phyloP scores from a whole-genome alignment of 192 early-diverging fungal species.

The Coemansia sp. region DNA sequence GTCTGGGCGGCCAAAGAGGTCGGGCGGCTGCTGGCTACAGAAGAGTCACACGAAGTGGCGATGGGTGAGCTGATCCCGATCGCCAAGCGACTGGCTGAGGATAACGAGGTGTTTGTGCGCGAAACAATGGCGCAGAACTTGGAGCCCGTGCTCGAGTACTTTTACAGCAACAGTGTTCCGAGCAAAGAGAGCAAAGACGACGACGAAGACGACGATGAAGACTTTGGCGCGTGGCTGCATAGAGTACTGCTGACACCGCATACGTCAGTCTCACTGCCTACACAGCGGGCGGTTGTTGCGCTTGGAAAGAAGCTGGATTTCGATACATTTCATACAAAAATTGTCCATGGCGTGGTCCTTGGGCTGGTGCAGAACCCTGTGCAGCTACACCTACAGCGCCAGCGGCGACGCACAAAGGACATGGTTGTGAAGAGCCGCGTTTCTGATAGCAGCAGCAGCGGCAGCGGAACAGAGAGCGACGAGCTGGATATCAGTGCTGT shows the following conservation, averaged over 20 bases:
- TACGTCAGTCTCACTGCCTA: constrained; percentile 40
- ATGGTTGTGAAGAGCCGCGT: constrained; percentile 40
- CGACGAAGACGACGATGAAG: constrained; percentile 1
- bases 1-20: constrained; percentile 54
- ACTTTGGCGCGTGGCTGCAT: constrained; percentile 53
- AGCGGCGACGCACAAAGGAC: constrained; percentile 37
- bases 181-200: background rate
- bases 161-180: constrained; percentile 10
- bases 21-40: constrained; percentile 17
- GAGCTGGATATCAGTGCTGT: background rate
- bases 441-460: background rate
- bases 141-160: constrained; percentile 37
- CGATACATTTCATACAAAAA: constrained; percentile 49
- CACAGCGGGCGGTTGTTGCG: constrained; percentile 42
- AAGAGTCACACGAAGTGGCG: constrained; percentile 12
- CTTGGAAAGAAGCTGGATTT: constrained; percentile 42
- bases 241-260: constrained; percentile 49
- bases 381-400: constrained; percentile 31
- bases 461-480: background rate
- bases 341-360: constrained; percentile 50
- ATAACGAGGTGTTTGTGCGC: constrained; percentile 52
- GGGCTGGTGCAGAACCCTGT: constrained; percentile 40
- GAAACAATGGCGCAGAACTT: constrained; percentile 54
- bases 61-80: constrained; percentile 46
- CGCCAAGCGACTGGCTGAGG: constrained; percentile 49